Base-by-base conservation (phyloP, 1,284 basidiomycete species). In the Schizopora paradoxa region DNA sequence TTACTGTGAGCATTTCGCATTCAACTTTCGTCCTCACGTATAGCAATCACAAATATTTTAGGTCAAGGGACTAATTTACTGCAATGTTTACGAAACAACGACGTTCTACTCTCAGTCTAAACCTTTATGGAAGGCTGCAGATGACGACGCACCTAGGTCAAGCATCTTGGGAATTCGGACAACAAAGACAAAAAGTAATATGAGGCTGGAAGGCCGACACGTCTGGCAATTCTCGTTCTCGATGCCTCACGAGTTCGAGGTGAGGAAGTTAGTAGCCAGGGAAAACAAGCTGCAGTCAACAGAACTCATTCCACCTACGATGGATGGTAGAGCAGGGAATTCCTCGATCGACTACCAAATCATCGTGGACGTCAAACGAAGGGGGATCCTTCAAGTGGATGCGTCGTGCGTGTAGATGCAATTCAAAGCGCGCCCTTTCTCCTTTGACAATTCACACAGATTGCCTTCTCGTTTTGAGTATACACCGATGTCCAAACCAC, bases 181-280 rank as follows among this genome's bases (percentile, higher is more conserved):
- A n/a, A n/a, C n/a, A n/a, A n/a, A n/a, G n/a, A n/a, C n/a, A n/a
- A n/a, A n/a, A n/a, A n/a, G n/a, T n/a, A n/a, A n/a, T n/a, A n/a
- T n/a, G n/a, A 55, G 53, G 22, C 28, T 55, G 10, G 33, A 47
- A 34, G 53, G 53, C 40, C 22, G 53, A 45, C 53, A 53, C 31
- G 33, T 45, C 22, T 55, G 53, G 53, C 40, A 38, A 11, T 55
- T 51, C 41, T 46, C 47, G 21, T 40, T 53, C 13, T 16, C 22
- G 25, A 33, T 55, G 19, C 53, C 53, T 10, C 40, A 41, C 7
- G 29, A 35, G n/a, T n/a, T n/a, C n/a, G n/a, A n/a, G n/a, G n/a
- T n/a, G n/a, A n/a, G n/a, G n/a, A n/a, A n/a, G n/a, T n/a, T n/a
- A n/a, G n/a, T n/a, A n/a, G n/a, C n/a, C n/a, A n/a, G n/a, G n/a